Evolutionary conservation across 2,329 filamentous ascomycete genomes (phyloP), one percentile per base, ranked within the genome.

Genomic region (Fusarium clavum): DNA sequence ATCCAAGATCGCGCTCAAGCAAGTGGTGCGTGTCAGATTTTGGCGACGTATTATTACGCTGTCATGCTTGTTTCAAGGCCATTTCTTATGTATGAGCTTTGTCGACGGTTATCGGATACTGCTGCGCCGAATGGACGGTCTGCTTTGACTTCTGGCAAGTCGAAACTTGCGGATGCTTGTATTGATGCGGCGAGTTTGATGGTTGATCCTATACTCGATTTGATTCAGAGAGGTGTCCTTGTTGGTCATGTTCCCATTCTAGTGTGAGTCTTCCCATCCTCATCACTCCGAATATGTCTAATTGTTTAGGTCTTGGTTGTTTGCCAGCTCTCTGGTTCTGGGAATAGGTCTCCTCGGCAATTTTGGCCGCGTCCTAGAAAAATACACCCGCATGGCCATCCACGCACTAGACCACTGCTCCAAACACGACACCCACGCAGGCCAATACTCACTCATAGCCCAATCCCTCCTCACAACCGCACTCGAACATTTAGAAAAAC

Each of bases 41-140:
- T 88, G 10, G 80, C 83, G 1, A 84, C 85, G 3, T 88, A 87
- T 58, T 87, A 87, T 73, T 87, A 88, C 61, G 83, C 85, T 1
- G 86, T 87, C n/a, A 87, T 88, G 79, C 79, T 88, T 5, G 85
- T 87, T 0, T 85, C 86, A 0, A 78, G 86, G 2, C 86, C 86
- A 0, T 88, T 88, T 53, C 78, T 88, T 9, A 87, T 87, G 85
- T 86, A 86, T 51, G 85, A 87, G 72, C 77, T 87, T 5, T 83
- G 81, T 53, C 80, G 81, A 29, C 79, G 85, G 0, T 67, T 87
- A 6, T 80, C 81, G 0, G 82, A 84, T 12, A 76, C 76, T 0
- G 57, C 71, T 0, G 34, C 70, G 7, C 47, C 73, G 0, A 45
- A 59, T 27, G 69, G 61, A 1, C 61, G 69, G 27, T 70, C 73